Percentiles rank a stretch among this genome's conserved stretches.
Evolutionary conservation across 768 basidiomycete species (phyloP).

Genomic region (Rhizopogon vulgaris): DNA sequence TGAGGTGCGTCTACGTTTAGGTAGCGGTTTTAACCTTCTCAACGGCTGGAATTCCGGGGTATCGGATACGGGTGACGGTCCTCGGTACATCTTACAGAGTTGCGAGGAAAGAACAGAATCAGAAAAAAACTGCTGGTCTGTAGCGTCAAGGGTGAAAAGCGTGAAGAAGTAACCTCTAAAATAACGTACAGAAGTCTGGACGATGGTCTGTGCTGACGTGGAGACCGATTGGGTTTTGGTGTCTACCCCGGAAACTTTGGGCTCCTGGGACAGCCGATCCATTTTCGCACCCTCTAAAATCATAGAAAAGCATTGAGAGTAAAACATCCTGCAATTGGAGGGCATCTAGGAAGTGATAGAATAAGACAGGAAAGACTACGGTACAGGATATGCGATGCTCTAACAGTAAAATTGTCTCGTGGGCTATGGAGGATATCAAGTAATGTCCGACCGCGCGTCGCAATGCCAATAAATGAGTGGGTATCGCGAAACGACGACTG

Average conservation of each 20-base stretch:
- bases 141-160: conserved; percentile 13
- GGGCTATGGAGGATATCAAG: conserved; percentile 32
- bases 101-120: conserved; percentile 7
- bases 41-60: conserved; percentile 55
- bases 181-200: not conserved
- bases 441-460: conserved; percentile 45
- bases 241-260: too few species aligned
- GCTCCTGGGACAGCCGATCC: conserved; percentile 2
- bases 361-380: conserved; percentile 28
- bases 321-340: conserved; percentile 6
- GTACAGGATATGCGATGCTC: conserved; percentile 61
- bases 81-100: conserved; percentile 41
- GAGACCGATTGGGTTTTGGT: conserved; percentile 5
- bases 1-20: conserved; percentile 64
- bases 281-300: conserved; percentile 5
- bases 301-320: not conserved
- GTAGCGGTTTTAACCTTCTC: conserved; percentile 70
- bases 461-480: conserved; percentile 37
- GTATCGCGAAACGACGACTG: conserved; percentile 50
- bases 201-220: conserved; percentile 23
- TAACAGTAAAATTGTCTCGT: conserved; percentile 59
- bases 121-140: conserved; percentile 7
- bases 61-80: conserved; percentile 58
- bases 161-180: conserved; percentile 14
- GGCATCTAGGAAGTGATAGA: conserved; percentile 12